Percentiles rank a stretch among this genome's conserved stretches.
Conservation (phyloP, 148 eudicot species). For the Vaccinium darrowii region DNA sequence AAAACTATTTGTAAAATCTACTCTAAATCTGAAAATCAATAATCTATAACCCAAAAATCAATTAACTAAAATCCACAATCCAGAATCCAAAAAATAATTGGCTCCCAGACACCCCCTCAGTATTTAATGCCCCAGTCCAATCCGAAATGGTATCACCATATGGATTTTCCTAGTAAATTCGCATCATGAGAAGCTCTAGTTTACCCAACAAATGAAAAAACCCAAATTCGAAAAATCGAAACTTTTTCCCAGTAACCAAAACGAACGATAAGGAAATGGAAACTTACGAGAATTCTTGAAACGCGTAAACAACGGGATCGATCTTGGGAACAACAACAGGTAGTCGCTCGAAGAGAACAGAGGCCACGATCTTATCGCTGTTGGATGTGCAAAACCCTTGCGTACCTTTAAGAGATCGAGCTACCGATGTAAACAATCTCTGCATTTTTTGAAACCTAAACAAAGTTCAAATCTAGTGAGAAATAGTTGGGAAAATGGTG, state of each 20-base stretch:
- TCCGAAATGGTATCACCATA: neutral
- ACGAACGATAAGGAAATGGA: neutral
- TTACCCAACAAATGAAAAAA: neutral
- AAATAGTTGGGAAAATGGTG: neutral
- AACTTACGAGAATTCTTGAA: conserved; percentile 91
- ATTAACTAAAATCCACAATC: too few relatives aligned
- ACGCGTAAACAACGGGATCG: conserved; percentile 84
- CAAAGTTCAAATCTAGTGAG: neutral
- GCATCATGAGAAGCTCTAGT: neutral
- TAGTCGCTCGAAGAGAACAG: conserved; percentile 86
- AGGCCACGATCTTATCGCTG: conserved; percentile 65
- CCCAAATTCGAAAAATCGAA: neutral
- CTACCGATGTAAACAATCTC: conserved; percentile 23
- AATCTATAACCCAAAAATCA: too few relatives aligned
- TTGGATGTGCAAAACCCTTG: conserved; percentile 37
- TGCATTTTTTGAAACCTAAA: conserved; percentile 29
- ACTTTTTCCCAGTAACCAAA: conserved; percentile 2
- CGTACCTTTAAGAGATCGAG: conserved; percentile 19
- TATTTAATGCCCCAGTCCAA: too few relatives aligned
- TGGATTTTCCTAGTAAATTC: neutral
- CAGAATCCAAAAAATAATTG: too few relatives aligned
- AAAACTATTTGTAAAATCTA: too few relatives aligned
- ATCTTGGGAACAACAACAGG: conserved; percentile 88
- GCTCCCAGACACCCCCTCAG: too few relatives aligned
- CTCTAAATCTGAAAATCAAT: too few relatives aligned